Evolutionary conservation across 1,139 yeast genomes (phyloP), one percentile per base, ranked within the genome.

Genomic region (Citeromyces siamensis): DNA sequence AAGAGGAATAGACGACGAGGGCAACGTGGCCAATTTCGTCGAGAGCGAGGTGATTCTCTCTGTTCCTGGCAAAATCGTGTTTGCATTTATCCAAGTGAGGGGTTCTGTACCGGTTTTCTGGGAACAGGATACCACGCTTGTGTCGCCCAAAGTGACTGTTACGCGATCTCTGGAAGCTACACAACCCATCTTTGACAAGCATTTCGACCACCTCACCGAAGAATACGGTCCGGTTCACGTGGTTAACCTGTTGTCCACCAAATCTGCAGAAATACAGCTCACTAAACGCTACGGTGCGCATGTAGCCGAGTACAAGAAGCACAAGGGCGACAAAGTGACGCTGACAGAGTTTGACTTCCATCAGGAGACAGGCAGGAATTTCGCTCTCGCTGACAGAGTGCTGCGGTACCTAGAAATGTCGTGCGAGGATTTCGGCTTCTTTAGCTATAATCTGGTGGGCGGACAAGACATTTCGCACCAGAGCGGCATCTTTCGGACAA

Each of bases 91-190:
- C 1, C 95, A 88, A 55, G 72, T 90, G 12, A 66, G 99, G 54
- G 99, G 99, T 3, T 82, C 95, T 12, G 90, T 90, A 3, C 98
- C 99, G 0, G 68, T 93, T 1, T 93, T 93, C 52, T 93, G 98
- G 98, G 98, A 93, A 53, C 99, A 93, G 55, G 97, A 88, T 50
- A 76, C 94, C 2, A 79, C 84, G 9, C 52, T 75, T 35, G 80
- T 90, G 13, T 77, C 78, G 46, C 88, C 93, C 14, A 90, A 88
- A 53, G 84, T 90, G 36, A 81, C 83, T 28, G 68, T 93, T 9
- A 86, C 96, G 0, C 66, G 98, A 48, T 83, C 95, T 1, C 59
- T 71, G 19, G 97, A 86, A 45, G 98, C 97, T 1, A 78, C 97
- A 0, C 95, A 85, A 49, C 94, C 95, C 1, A 75, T 90, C 2